Evolutionary conservation across 495 filamentous ascomycete species (phyloP).

Genomic region (Parachaetomium inaequale): DNA sequence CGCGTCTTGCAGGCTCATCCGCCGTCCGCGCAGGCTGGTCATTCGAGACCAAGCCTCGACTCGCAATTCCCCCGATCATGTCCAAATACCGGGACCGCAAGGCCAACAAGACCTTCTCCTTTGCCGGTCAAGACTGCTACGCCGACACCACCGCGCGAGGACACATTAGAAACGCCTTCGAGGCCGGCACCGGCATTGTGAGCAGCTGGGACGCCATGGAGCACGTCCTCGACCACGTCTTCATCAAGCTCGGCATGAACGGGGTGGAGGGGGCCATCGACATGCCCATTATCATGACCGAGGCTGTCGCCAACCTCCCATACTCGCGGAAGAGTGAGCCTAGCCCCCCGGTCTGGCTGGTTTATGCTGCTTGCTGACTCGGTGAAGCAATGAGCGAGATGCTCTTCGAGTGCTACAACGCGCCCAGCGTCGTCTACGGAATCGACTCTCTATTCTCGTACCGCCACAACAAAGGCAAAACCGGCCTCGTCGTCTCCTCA

Average conservation of each 20-base stretch:
- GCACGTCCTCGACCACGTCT: slow-evolving; percentile 84
- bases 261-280: slow-evolving; percentile 68
- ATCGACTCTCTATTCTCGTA: slow-evolving; percentile 97
- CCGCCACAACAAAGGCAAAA: slow-evolving; percentile 82
- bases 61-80: slow-evolving; percentile 83
- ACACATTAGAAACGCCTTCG: slow-evolving; percentile 86
- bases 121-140: slow-evolving; percentile 88
- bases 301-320: slow-evolving; percentile 82
- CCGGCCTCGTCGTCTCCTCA: slow-evolving; percentile 84
- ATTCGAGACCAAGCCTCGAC: slow-evolving; percentile 73
- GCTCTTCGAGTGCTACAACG: slow-evolving; percentile 89
- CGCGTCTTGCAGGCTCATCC: slow-evolving; percentile 63
- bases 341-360: not conserved
- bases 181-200: slow-evolving; percentile 82
- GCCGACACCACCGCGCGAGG: slow-evolving; percentile 88
- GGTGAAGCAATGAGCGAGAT: slow-evolving; percentile 88
- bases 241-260: slow-evolving; percentile 86
- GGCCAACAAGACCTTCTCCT: slow-evolving; percentile 79
- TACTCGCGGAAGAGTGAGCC: slow-evolving; percentile 80
- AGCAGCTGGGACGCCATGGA: slow-evolving; percentile 98
- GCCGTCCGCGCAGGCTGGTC: slow-evolving; percentile 91
- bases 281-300: slow-evolving; percentile 90
- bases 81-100: slow-evolving; percentile 93
- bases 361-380: slow-evolving; percentile 3
- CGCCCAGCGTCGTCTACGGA: slow-evolving; percentile 82